Percentiles rank a stretch among this genome's conserved stretches.
phyloP scores from a whole-genome alignment of 768 basidiomycete species.

The Rickenella mellea region DNA sequence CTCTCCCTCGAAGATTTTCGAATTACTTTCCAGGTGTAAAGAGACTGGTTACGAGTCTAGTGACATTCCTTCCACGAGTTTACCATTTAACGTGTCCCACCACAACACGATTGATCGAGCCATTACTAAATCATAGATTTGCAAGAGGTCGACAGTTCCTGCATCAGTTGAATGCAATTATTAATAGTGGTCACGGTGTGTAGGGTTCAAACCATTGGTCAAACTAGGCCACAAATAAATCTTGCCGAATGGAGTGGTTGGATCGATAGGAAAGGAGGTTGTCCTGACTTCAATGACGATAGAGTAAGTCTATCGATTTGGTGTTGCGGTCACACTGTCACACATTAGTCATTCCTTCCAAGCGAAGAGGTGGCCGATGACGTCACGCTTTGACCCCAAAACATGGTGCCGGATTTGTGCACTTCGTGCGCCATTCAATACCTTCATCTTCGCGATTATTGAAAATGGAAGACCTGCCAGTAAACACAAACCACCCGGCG shows the following conservation, averaged over 20 bases:
- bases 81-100: background rate
- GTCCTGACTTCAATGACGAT: background rate
- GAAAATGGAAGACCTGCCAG: slow-evolving; percentile 52
- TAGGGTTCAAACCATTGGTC: background rate
- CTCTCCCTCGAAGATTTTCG: no score
- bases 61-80: background rate
- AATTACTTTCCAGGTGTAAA: no score
- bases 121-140: background rate
- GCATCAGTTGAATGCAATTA: background rate
- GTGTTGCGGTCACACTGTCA: no score
- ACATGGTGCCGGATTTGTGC: no score
- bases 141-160: background rate
- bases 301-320: background rate
- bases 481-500: slow-evolving; percentile 51
- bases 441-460: no score
- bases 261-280: background rate
- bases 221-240: background rate
- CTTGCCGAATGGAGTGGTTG: background rate
- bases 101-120: background rate
- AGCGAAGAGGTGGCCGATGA: no score
- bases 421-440: no score
- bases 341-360: no score
- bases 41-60: no score
- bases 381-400: no score
- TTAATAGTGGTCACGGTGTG: no score